A percentile compares a stretch with the other conserved stretches of the same genome.
Conservation (phyloP, 208 protist species). For the Wallacemonas collosoma region DNA sequence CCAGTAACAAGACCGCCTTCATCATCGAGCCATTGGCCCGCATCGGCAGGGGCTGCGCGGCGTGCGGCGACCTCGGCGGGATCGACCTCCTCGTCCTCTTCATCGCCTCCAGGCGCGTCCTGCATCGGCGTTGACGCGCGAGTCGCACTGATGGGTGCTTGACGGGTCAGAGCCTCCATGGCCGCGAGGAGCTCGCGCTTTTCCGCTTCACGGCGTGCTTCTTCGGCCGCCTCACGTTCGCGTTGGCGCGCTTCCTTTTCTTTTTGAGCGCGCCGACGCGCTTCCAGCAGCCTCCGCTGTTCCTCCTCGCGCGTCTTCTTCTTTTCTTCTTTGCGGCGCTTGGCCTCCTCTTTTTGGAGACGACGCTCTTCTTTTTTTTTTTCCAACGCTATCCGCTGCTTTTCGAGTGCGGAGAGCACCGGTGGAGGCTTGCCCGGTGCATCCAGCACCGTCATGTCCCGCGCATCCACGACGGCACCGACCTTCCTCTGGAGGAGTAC, state of each 20-base stretch:
- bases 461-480: constrained; percentile 10
- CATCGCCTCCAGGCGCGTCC: not conserved
- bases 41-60: constrained; percentile 5
- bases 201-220: not conserved
- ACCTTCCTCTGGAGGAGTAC: constrained; percentile 11
- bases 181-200: constrained; percentile 12
- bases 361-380: constrained; percentile 13
- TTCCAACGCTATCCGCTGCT: constrained; percentile 10
- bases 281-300: constrained; percentile 1
- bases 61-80: not conserved
- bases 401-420: not conserved
- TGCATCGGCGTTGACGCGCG: not conserved
- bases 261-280: not conserved
- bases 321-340: constrained; percentile 13
- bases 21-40: constrained; percentile 12
- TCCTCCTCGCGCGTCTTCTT: constrained; percentile 15
- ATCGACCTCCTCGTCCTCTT: constrained; percentile 10
- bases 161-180: constrained; percentile 6
- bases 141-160: not conserved
- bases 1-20: constrained; percentile 5
- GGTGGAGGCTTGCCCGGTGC: constrained; percentile 11
- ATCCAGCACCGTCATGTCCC: constrained; percentile 16
- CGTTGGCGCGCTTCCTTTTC: constrained; percentile 13
- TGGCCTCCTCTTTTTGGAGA: constrained; percentile 11
- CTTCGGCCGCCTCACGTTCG: constrained; percentile 1